Base-by-base conservation (phyloP, 176 grass and related monocot genomes). In the Aechmea fasciata region DNA sequence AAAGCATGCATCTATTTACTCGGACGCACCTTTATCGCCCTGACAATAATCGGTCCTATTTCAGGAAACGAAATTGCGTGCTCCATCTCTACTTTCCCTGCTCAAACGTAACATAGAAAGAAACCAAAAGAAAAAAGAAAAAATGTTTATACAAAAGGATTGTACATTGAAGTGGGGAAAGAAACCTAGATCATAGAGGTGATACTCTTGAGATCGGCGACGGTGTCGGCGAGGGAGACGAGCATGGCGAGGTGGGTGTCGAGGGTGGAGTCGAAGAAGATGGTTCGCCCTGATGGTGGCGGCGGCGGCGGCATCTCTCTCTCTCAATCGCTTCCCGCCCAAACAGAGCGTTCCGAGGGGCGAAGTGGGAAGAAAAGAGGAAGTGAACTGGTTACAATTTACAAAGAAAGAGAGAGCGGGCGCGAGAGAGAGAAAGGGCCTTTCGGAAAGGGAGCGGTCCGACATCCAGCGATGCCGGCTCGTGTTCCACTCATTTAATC, bases 261-360 rank as follows among this genome's bases (percentile, higher is more conserved):
- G 26, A 99, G 71, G 47, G 77, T 74, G 17, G 94, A 87, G 65
- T 87, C 72, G 11, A 93, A 10, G 73, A 82, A 99, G 9, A 97
- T 57, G 50, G 74, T 24, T 41, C 33, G 33, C 33, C 3, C 33
- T 7, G 10, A 87, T 2, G 12, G 51, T 19, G 14, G 2, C 51
- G 9, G 62, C 66, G 51, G 65, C 26, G 63, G 47, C 10, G 17
- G 2, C 68, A 26, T 49, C 8, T 41, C 54, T 53, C 11, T 73
- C 63, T 62, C 9, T 63, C 57, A 29, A n/a, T 51, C 59, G 69
- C 79, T 82, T 82, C 70, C 52, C 75, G 80, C 33, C 29, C 33
- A 41, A 41, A 41, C 33, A 41, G 33, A 41, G 33, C 33, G 33
- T 7, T 41, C 33, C 33, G 33, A 41, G 59, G 53, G 22, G 25